Evolutionary conservation across 2,329 filamentous ascomycete species (phyloP).

Genomic region (Gyromitra esculenta): DNA sequence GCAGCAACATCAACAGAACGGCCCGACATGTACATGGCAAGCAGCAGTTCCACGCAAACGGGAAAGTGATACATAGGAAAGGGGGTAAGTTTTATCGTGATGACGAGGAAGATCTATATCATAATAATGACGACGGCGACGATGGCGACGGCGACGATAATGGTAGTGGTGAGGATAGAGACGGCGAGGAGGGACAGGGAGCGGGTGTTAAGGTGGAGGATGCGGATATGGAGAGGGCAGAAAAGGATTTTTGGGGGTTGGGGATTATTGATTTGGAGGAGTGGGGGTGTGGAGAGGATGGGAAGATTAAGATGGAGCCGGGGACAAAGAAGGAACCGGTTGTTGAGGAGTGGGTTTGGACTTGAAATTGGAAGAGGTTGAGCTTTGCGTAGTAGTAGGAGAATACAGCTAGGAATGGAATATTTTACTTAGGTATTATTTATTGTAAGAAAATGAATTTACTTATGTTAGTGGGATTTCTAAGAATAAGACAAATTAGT

Average conservation of each 20-base stretch:
- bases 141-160: conserved; percentile 18
- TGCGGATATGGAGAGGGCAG: conserved; percentile 4
- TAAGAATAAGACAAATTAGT: background rate
- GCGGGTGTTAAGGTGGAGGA: conserved; percentile 22
- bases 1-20: too few relatives aligned
- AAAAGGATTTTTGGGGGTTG: conserved; percentile 22
- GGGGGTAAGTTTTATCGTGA: conserved; percentile 40
- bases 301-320: conserved; percentile 5
- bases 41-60: conserved; percentile 36
- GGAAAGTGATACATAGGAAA: conserved; percentile 41
- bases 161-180: background rate
- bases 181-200: background rate
- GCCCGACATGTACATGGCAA: background rate
- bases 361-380: background rate
- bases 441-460: background rate
- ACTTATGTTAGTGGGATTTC: background rate
- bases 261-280: conserved; percentile 41
- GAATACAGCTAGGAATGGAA: background rate
- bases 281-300: background rate
- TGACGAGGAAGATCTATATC: conserved; percentile 46
- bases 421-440: background rate
- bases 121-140: conserved; percentile 47
- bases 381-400: background rate
- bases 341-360: conserved; percentile 40
- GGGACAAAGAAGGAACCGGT: conserved; percentile 37